Evolutionary conservation across 1,284 basidiomycete genomes (phyloP), one percentile per base, ranked within the genome.

Genomic region (Ustilago crameri): DNA sequence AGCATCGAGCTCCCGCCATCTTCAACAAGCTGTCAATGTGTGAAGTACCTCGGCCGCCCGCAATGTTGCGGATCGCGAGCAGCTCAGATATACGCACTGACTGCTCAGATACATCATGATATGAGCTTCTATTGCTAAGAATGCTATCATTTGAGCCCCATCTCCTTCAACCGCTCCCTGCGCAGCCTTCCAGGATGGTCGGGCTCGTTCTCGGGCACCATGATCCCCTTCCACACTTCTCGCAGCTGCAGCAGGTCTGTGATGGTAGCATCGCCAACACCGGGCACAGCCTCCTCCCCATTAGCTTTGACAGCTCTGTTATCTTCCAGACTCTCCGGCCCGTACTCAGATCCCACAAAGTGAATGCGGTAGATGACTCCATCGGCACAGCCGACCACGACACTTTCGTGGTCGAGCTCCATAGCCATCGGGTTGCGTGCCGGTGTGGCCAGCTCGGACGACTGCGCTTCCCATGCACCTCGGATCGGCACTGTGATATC

Each of bases 361-460:
- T 72, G 62, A 41, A 80, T 60, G 22, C 74, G 48, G 50, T 80
- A 80, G 40, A 80, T 67, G 20, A 72, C 58, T 1, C 78, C 78
- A 40, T 78, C 76, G 3, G 69, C 63, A 30, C 73, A 78, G 10
- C 78, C 78, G 9, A 79, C 71, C 9, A 80, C 77, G 26, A 73
- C 56, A 32, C 49, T 64, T 46, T 80, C 78, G 51, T 77, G 75
- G 46, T 80, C 78, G 40, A 77, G 41, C 45, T 76, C 75, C 51
- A 80, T 68, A 18, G 70, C 60, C 76, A 79, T 77, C 10, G 78
- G 78, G 41, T 80, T 80, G 17, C 67, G 56, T 26, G 74, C 46
- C 2, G 76, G 66, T 14, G 49, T 56, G 17, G 65, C 55, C 17
- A 80, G 62, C 20, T 64, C 55, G 2, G 37, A 49, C 5, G 64